phyloP scores from a whole-genome alignment of 2,329 filamentous ascomycete species.

The Cryphonectria parasitica region DNA sequence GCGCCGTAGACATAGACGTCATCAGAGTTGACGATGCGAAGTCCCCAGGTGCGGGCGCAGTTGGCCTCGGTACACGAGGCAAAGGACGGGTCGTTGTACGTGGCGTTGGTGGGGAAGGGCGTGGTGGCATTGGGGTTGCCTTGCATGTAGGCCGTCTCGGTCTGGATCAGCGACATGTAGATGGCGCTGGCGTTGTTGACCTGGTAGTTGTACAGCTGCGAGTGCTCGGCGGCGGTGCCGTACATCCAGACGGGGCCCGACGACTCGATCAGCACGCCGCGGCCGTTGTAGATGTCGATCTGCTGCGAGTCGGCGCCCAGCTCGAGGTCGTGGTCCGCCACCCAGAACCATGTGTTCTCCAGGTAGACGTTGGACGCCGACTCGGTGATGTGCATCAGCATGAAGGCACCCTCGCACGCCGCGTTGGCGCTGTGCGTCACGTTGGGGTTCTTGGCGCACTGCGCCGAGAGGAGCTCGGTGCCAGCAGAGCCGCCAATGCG shows the following conservation, averaged over 20 bases:
- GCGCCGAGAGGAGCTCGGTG: slow-evolving; percentile 78
- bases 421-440: slow-evolving; percentile 63
- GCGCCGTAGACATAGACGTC: slow-evolving; percentile 73
- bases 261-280: slow-evolving; percentile 80
- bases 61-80: slow-evolving; percentile 52
- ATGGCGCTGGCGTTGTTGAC: slow-evolving; percentile 76
- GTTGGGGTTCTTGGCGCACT: slow-evolving; percentile 76
- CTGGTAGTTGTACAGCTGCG: slow-evolving; percentile 81
- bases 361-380: slow-evolving; percentile 69
- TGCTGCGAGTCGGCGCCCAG: slow-evolving; percentile 64
- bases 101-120: slow-evolving; percentile 63
- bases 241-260: slow-evolving; percentile 80
- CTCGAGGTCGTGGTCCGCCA: slow-evolving; percentile 88
- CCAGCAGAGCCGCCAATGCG: slow-evolving; percentile 87
- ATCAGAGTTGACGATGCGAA: slow-evolving; percentile 69
- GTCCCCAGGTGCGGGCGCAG: slow-evolving; percentile 78
- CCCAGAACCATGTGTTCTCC: slow-evolving; percentile 91
- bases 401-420: slow-evolving; percentile 74
- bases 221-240: slow-evolving; percentile 73
- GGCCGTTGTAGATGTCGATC: slow-evolving; percentile 86
- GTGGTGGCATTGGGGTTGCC: slow-evolving; percentile 74
- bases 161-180: slow-evolving; percentile 83
- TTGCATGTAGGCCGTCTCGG: slow-evolving; percentile 89
- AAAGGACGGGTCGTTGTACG: slow-evolving; percentile 73
- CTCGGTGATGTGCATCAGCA: slow-evolving; percentile 68